phyloP scores from a whole-genome alignment of 306 rosid genomes.

The Argentina anserina region DNA sequence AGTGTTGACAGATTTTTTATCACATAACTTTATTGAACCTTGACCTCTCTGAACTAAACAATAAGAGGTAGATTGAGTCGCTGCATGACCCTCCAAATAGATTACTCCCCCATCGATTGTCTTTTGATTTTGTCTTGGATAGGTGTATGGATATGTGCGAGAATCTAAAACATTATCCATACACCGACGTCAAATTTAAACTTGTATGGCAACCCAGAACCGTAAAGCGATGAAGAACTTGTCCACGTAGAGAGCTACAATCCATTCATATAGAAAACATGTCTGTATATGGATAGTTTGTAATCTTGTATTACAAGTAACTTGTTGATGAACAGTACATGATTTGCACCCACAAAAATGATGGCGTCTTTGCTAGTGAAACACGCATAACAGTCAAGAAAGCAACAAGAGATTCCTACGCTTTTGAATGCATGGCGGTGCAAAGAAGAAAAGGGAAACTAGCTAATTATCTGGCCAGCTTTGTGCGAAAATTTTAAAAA shows the following conservation, averaged over 20 bases:
- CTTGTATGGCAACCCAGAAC: not conserved
- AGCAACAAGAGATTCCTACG: conserved; percentile 22
- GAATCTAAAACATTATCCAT: not conserved
- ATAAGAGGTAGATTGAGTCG: not conserved
- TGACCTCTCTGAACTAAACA: not conserved
- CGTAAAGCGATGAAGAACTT: not conserved
- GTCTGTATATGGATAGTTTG: not conserved
- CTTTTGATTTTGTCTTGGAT: not conserved
- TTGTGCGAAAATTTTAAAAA: conserved; percentile 13
- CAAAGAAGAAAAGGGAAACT: not conserved
- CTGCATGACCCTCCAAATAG: not conserved
- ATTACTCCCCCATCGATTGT: not conserved
- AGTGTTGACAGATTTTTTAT: too few species aligned
- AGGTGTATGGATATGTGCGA: too few species aligned
- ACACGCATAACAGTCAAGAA: conserved; percentile 24
- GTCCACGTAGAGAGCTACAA: not conserved
- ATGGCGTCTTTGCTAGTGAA: not conserved
- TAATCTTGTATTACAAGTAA: not conserved
- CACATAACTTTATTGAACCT: too few species aligned
- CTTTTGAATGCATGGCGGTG: conserved; percentile 14
- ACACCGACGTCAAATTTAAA: not conserved
- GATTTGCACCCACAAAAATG: conserved; percentile 1
- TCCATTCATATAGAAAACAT: too few species aligned
- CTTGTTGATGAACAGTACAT: not conserved
- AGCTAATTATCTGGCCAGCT: not conserved